Evolutionary conservation across 768 basidiomycete species (phyloP), one percentile per base, ranked within the genome.

Genomic region (Lanmaoa rubissima): DNA sequence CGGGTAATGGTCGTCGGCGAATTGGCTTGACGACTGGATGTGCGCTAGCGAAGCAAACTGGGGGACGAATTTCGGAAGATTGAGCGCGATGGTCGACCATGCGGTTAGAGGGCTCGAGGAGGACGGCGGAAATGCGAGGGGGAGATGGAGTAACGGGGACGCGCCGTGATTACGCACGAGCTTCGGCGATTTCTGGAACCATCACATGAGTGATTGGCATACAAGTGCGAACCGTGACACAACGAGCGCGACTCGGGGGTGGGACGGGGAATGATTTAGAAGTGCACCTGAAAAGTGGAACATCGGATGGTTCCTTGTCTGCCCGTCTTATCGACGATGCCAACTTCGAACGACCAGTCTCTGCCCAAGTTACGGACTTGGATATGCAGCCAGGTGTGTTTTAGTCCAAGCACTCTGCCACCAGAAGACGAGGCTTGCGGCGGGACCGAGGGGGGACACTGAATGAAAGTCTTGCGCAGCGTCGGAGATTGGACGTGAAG

Each of bases 401-500:
- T 84, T 51, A 92, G 66, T 16, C 84, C 85, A 45, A 91, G 73
- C 32, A 74, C 77, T 53, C 55, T 45, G 62, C 51, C 44, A 21
- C 28, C 60, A 24, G 51, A 48, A 38, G 56, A 51, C 35, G 6
- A 28, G 28, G 54, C 42, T 21, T 44, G 47, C 44, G 51, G 43
- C 55, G 43, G 65, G 28, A 45, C 61, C 61, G 58, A 58, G 21
- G 79, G 75, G 16, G 90, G 90, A 61, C 79, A 85, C 9, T 81
- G 83, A 36, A 92, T 80, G 64, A 79, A 92, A 0, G 90, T 88
- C 50, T 76, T 84, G 50, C 74, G 79, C 35, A 90, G 63, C 13
- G 85, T 86, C 26, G 90, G 90, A 5, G 88, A 90, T 64, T 92
- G 90, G 47, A 92, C 78, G 59, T 92, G 90, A 14, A 92, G 78